Conservation (phyloP, 768 basidiomycete genomes). For the Glaciozyma antarctica region DNA sequence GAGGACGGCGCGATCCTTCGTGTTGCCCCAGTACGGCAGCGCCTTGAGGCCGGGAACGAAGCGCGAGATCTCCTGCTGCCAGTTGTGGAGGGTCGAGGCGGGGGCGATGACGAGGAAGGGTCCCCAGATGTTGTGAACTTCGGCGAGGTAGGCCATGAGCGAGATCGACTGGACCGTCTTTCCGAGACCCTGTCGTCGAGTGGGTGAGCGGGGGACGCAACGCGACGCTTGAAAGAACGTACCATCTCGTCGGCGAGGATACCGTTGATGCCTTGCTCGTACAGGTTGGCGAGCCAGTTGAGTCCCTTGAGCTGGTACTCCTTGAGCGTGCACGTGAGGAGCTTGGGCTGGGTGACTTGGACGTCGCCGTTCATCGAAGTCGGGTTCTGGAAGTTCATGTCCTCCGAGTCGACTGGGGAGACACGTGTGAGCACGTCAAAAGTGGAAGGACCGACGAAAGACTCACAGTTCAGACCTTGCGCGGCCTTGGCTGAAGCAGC, state of each 20-base stretch:
- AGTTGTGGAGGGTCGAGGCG: conserved; percentile 93
- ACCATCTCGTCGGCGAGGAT: conserved; percentile 98
- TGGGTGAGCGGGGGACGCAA: not conserved
- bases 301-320: conserved; percentile 97
- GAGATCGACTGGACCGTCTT: conserved; percentile 95
- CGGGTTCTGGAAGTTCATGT: conserved; percentile 98
- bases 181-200: conserved; percentile 31
- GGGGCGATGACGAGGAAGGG: conserved; percentile 98
- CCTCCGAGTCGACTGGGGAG: conserved; percentile 77
- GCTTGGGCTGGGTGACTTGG: conserved; percentile 81
- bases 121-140: conserved; percentile 97
- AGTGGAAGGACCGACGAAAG: not conserved
- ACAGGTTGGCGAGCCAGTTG: conserved; percentile 93
- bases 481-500: conserved; percentile 10
- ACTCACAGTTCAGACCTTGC: conserved; percentile 21
- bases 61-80: conserved; percentile 95
- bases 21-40: conserved; percentile 95
- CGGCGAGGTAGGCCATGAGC: conserved; percentile 85
- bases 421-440: not conserved
- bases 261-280: conserved; percentile 98
- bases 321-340: conserved; percentile 93
- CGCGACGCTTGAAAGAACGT: conserved; percentile 10
- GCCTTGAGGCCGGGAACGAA: conserved; percentile 92
- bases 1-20: conserved; percentile 85
- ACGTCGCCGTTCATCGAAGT: conserved; percentile 74